Percentiles rank a stretch among this genome's conserved stretches.
Evolutionary conservation across 2,329 filamentous ascomycete species (phyloP).

Genomic region (Sporothrix globosa): DNA sequence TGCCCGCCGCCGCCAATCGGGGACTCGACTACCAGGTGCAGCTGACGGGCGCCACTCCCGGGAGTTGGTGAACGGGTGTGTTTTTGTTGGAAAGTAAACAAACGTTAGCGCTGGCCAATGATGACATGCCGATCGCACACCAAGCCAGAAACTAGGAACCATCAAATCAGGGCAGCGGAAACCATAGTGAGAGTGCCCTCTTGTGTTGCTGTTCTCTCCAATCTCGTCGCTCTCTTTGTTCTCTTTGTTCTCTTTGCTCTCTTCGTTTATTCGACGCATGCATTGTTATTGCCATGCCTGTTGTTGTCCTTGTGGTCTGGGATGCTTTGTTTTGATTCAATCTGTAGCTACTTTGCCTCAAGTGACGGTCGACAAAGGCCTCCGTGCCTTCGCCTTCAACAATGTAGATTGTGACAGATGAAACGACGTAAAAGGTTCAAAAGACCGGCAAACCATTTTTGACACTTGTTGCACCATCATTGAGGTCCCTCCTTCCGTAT

Average conservation of each 20-base stretch:
- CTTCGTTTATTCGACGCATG: too few species aligned
- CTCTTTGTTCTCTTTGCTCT: background rate
- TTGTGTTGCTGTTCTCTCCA: background rate
- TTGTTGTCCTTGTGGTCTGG: too few species aligned
- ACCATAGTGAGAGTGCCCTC: too few species aligned
- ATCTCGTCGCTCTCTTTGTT: background rate
- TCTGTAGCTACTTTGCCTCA: too few species aligned
- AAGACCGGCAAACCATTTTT: too few species aligned
- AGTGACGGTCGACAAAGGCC: too few species aligned
- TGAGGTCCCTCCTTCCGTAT: background rate
- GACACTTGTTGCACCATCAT: too few species aligned
- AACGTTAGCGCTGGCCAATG: slow-evolving; percentile 8
- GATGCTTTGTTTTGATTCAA: too few species aligned
- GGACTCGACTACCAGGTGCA: slow-evolving; percentile 48
- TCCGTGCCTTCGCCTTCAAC: background rate
- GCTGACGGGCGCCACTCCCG: slow-evolving; percentile 42
- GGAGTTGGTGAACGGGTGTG: background rate
- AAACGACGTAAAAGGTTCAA: background rate
- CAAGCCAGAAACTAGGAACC: background rate
- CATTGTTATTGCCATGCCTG: background rate
- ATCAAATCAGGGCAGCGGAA: background rate
- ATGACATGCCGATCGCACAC: slow-evolving; percentile 22
- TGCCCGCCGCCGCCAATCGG: slow-evolving; percentile 38
- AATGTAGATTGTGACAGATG: background rate
- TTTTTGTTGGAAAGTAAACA: slow-evolving; percentile 10